Percentiles rank a stretch among this genome's conserved stretches.
Evolutionary conservation across 2,329 filamentous ascomycete genomes (phyloP).

Genomic region (Colletotrichum liriopes): DNA sequence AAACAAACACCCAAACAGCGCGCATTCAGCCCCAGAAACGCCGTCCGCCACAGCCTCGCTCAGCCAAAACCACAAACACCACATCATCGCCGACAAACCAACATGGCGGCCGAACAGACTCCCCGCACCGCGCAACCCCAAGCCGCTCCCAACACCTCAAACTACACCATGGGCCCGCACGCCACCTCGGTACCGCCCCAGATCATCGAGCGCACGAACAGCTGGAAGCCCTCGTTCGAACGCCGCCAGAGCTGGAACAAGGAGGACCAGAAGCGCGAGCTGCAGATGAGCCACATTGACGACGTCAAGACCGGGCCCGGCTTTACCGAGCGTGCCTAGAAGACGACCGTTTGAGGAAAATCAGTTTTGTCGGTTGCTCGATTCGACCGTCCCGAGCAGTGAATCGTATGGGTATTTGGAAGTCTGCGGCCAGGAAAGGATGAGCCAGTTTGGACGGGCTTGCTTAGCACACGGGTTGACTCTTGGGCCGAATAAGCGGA

Average conservation of each 20-base stretch:
- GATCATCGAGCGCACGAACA: slow-evolving; percentile 52
- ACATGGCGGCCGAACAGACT: slow-evolving; percentile 3
- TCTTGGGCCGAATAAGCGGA: not conserved
- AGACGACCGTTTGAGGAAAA: too few species aligned
- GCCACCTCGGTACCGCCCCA: slow-evolving; percentile 40
- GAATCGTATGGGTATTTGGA: not conserved
- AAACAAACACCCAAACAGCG: not conserved
- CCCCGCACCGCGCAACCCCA: slow-evolving; percentile 10
- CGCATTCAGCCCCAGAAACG: not conserved
- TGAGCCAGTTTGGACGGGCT: not conserved
- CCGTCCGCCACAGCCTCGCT: not conserved
- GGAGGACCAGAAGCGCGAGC: slow-evolving; percentile 68
- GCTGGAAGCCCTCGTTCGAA: slow-evolving; percentile 64
- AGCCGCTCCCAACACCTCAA: slow-evolving; percentile 1
- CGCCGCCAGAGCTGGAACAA: slow-evolving; percentile 68
- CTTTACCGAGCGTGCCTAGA: slow-evolving; percentile 57
- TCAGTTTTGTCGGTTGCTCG: not conserved
- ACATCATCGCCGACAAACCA: not conserved
- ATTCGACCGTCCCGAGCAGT: not conserved
- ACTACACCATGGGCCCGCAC: slow-evolving; percentile 1
- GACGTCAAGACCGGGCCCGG: slow-evolving; percentile 56
- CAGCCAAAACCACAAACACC: not conserved
- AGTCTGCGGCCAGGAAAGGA: not conserved
- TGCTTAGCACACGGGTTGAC: too few species aligned
- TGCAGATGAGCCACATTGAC: slow-evolving; percentile 63